Base-by-base conservation (phyloP, 805 yeast genomes). In the Saccharomycopsis schoenii region DNA sequence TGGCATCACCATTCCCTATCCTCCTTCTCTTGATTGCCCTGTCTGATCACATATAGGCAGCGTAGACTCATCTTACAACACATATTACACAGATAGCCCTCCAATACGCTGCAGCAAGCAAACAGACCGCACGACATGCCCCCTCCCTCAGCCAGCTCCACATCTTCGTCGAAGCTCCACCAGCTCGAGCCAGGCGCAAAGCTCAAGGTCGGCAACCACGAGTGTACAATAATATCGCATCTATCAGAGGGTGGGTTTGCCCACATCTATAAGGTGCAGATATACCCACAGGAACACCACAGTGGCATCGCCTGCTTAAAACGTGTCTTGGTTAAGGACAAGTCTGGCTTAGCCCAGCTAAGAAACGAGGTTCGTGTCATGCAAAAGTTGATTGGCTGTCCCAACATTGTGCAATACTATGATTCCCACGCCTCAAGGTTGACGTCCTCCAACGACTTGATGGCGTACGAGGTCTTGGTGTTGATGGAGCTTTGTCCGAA, bases 401-500 rank as follows among this genome's bases (percentile, higher is more conserved):
- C 82, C 34, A 78, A 81, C 65, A 83, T 86, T 58, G 94, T 88
- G 36, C 78, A 78, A 62, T 86, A 86, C 68, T 85, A 79, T 67
- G 96, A 88, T 69, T 86, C 92, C 1, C 85, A 86, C 69, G 94
- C 96, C 1, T 83, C 86, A 52, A 75, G 89, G 60, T 68, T 81
- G 37, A 66, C 68, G 17, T 64, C 59, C 2, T 65, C 70, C 37
- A 62, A 68, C 52, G 74, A 74, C 12, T 65, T 68, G 36, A 71
- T 71, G 10, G 83, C 82, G 0, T 94, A 89, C 71, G 98, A 93
- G 73, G 97, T 94, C 9, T 77, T 93, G 60, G 83, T 93, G 52
- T 77, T 93, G 65, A 94, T 93, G 98, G 99, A 93, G 72, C 81
- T 86, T 67, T 93, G 99, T 71, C 86, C 96, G 11, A 88, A 88